phyloP scores from a whole-genome alignment of 202 grass and related monocot genomes.

The Panicum hallii region DNA sequence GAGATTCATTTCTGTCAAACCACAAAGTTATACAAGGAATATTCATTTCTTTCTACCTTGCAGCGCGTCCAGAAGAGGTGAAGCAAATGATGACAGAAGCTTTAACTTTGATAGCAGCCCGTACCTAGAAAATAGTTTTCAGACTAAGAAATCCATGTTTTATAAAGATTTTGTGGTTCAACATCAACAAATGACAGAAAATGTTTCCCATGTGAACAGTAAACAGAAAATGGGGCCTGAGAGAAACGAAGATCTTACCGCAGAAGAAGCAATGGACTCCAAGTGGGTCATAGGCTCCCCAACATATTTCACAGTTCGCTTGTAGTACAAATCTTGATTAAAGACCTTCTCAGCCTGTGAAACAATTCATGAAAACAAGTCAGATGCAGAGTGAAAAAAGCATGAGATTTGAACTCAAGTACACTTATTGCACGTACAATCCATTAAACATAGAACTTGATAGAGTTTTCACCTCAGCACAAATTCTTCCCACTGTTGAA shows the following conservation, averaged over 20 bases:
- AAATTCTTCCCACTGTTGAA: constrained; percentile 94
- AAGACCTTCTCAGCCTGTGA: constrained; percentile 97
- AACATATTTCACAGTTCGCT: constrained; percentile 86
- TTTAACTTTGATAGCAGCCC: constrained; percentile 97
- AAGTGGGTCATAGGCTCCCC: constrained; percentile 97
- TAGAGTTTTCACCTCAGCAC: constrained; percentile 79
- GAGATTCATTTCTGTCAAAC: constrained; percentile 18
- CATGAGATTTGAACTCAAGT: not conserved
- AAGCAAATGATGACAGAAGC: constrained; percentile 96
- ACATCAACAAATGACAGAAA: constrained; percentile 14
- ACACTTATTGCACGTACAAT: not conserved
- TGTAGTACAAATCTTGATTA: constrained; percentile 97
- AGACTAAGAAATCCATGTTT: constrained; percentile 35
- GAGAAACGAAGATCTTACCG: constrained; percentile 48
- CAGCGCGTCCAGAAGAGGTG: constrained; percentile 95
- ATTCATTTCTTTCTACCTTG: constrained; percentile 63
- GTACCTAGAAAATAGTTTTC: constrained; percentile 63
- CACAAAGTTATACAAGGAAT: not conserved
- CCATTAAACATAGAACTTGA: not conserved
- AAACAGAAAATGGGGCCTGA: constrained; percentile 12
- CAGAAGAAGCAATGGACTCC: constrained; percentile 98
- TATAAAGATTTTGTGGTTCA: not conserved
- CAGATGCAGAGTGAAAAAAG: not conserved
- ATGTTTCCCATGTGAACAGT: not conserved
- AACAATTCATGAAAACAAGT: constrained; percentile 5